Percentiles rank a stretch among this genome's conserved stretches.
These are phyloP conservation scores for Chaetomium globosum DNA, from an alignment of 2,329 filamentous ascomycete genomes.

Conservation along the genomic window DNA sequence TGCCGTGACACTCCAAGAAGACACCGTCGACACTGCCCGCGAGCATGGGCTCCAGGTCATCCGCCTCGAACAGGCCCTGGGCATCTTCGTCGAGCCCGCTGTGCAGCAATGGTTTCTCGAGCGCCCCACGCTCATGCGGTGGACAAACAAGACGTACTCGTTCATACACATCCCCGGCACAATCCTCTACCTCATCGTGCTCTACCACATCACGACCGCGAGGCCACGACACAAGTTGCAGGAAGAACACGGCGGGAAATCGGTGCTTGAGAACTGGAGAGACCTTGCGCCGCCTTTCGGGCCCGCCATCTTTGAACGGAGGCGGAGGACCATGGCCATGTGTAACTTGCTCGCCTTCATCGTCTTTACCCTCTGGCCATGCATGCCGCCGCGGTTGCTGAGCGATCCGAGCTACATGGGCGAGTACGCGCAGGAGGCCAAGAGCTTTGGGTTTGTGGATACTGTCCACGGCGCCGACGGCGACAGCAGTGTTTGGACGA, in stretches of 20 bases:
- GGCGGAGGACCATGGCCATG: slow-evolving; percentile 62
- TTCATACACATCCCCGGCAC: slow-evolving; percentile 79
- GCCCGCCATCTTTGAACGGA: slow-evolving; percentile 55
- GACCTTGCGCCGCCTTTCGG: slow-evolving; percentile 48
- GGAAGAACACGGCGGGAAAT: slow-evolving; percentile 25
- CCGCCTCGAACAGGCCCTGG: slow-evolving; percentile 64
- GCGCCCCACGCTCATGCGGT: slow-evolving; percentile 61
- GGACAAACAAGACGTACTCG: slow-evolving; percentile 73
- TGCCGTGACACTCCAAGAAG: slow-evolving; percentile 67
- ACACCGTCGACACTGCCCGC: slow-evolving; percentile 68
- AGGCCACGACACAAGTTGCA: slow-evolving; percentile 40
- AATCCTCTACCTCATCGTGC: slow-evolving; percentile 65
- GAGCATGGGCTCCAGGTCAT: slow-evolving; percentile 70
- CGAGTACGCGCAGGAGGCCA: slow-evolving; percentile 58
- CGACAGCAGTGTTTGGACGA: slow-evolving; percentile 70
- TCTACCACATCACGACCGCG: slow-evolving; percentile 72
- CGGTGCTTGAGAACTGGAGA: slow-evolving; percentile 46
- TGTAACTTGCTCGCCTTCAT: slow-evolving; percentile 64
- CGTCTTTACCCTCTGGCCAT: slow-evolving; percentile 65
- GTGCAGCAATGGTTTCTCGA: slow-evolving; percentile 60
- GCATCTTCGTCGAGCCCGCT: slow-evolving; percentile 65
- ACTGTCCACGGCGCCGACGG: slow-evolving; percentile 59
- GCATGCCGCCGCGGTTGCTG: slow-evolving; percentile 64
- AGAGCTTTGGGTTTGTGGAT: slow-evolving; percentile 64
- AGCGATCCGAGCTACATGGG: slow-evolving; percentile 60